A percentile compares a stretch with the other conserved stretches of the same genome.
Evolutionary conservation across 192 early-diverging fungal genomes (phyloP).

Genomic region (Coemansia sp.): DNA sequence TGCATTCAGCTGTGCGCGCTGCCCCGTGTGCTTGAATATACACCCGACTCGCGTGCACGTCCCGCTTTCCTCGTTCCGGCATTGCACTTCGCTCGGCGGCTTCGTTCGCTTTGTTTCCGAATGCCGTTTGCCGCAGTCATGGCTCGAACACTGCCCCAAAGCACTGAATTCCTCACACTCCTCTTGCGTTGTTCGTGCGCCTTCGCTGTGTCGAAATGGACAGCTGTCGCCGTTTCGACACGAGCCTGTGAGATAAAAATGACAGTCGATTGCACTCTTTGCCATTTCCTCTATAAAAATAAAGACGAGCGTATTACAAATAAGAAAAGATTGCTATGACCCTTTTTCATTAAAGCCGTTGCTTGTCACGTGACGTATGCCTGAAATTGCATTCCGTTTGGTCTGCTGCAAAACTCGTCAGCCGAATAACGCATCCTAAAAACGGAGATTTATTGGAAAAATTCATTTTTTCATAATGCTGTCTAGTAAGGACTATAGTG

Average conservation of each 20-base stretch:
- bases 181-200: slow-evolving; percentile 23
- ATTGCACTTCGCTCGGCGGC: slow-evolving; percentile 32
- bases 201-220: slow-evolving; percentile 40
- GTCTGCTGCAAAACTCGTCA: not conserved
- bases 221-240: slow-evolving; percentile 45
- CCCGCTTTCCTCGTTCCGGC: slow-evolving; percentile 45
- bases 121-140: slow-evolving; percentile 44
- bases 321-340: not conserved
- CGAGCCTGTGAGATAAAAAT: slow-evolving; percentile 37
- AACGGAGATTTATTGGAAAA: not conserved
- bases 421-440: not conserved
- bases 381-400: slow-evolving; percentile 1
- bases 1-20: slow-evolving; percentile 10
- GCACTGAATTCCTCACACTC: slow-evolving; percentile 23
- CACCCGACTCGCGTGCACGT: slow-evolving; percentile 35
- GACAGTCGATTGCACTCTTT: slow-evolving; percentile 33
- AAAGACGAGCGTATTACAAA: not conserved
- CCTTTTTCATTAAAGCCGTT: not conserved
- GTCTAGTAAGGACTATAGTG: slow-evolving; percentile 18
- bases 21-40: slow-evolving; percentile 30
- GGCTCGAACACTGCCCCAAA: slow-evolving; percentile 28
- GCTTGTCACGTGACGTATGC: slow-evolving; percentile 2
- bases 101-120: slow-evolving; percentile 11
- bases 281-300: slow-evolving; percentile 3
- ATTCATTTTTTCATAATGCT: not conserved